These are phyloP conservation scores for Pichia sp. DNA, from an alignment of 1,139 yeast species.

Conservation along the genomic window DNA sequence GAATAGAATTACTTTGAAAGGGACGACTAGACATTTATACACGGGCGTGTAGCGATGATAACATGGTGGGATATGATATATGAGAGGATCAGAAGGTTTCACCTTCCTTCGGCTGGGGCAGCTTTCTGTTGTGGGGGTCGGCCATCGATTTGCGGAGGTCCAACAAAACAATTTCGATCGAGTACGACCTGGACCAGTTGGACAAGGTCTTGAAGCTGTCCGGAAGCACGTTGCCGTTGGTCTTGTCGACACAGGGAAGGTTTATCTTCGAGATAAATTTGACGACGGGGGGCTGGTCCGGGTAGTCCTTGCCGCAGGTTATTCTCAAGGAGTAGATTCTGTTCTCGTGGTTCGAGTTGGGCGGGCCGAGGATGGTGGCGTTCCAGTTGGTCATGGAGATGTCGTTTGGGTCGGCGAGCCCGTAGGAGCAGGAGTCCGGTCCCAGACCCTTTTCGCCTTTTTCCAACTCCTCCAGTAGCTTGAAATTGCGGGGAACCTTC, in stretches of 20 bases:
- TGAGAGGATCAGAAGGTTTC: constrained; percentile 39
- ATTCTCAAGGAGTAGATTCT: constrained; percentile 82
- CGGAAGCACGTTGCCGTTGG: constrained; percentile 63
- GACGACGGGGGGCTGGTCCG: constrained; percentile 83
- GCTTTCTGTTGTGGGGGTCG: constrained; percentile 70
- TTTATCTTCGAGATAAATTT: constrained; percentile 78
- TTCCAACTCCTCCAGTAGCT: constrained; percentile 90
- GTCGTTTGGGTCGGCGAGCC: constrained; percentile 83
- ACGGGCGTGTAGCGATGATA: no score
- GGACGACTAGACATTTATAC: no score
- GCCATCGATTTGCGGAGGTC: constrained; percentile 92
- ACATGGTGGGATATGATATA: no score
- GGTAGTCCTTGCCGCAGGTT: constrained; percentile 80
- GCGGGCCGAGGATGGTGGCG: constrained; percentile 96
- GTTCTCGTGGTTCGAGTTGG: constrained; percentile 90
- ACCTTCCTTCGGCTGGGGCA: constrained; percentile 91
- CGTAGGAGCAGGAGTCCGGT: constrained; percentile 94
- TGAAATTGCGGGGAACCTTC: constrained; percentile 83
- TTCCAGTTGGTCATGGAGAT: constrained; percentile 92
- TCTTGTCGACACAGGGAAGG: constrained; percentile 77
- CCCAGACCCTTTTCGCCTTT: constrained; percentile 98
- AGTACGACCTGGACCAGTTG: constrained; percentile 82
- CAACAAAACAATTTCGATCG: constrained; percentile 89
- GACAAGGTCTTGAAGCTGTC: constrained; percentile 64
- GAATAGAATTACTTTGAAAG: no score